Base-by-base conservation (phyloP, 129 eudicot genomes). In the Arctium minus region DNA sequence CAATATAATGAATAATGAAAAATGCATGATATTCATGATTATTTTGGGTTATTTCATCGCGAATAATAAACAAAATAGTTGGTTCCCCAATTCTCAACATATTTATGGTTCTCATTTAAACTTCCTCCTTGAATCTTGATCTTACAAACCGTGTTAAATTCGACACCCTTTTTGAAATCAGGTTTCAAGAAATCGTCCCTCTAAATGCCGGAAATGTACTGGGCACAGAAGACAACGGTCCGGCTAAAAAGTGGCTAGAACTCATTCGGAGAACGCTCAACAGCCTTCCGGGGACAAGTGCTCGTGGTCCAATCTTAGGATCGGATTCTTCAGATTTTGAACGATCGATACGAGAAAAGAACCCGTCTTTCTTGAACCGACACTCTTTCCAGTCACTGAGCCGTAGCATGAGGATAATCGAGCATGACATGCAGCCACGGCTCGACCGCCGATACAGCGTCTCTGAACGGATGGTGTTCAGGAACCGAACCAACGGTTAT, bases 131-230 rank as follows among this genome's bases (percentile, higher is more conserved):
- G 29, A 70, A 75, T 48, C 71, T 77, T 71, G 44, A 32, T 80
- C 5, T 30, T 74, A 60, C 44, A 0, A 79, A 68, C 70, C 69
- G 48, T 35, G 36, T 17, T 31, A 69, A 83, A 27, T 5, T 77
- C 35, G 37, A 79, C 53, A 74, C 68, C 60, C 27, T 31, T 40
- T 70, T 72, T n/a, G 7, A 17, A 74, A 39, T 64, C 85, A 95
- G 98, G 88, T 95, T 95, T 84, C 98, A 95, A 82, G 98, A 95
- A 85, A 92, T 95, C 81, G 98, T 95, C 81, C 98, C 98, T 70
- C 81, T 94, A 79, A 94, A 94, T 89, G 98, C 98, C 53, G 97
- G 98, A 78, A 94, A 94, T 85, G 98, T 95, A 8, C 81, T 95
- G 80, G 98, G 98, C 22, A 89, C 98, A 70, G 98, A 95, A 85